These are phyloP conservation scores for Phtheirospermum japonicum DNA, from an alignment of 257 asterid genomes.

Conservation along the genomic window DNA sequence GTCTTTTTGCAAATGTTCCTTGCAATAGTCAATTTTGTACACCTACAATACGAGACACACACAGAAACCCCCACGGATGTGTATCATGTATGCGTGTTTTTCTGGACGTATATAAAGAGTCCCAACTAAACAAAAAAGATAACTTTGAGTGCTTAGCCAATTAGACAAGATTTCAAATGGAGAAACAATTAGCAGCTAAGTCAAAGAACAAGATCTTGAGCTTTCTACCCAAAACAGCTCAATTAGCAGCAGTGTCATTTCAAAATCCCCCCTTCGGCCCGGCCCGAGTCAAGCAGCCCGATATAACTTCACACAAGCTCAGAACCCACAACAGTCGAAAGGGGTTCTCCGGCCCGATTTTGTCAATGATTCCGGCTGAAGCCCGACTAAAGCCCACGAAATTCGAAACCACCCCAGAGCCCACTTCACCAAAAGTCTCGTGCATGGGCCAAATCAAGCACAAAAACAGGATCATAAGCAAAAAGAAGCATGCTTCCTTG, in stretches of 20 bases:
- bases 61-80: no score
- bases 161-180: slow-evolving; percentile 30
- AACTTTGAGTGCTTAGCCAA: not conserved
- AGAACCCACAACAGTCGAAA: slow-evolving; percentile 20
- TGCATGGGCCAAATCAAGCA: slow-evolving; percentile 64
- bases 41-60: no score
- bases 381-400: slow-evolving; percentile 36
- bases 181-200: slow-evolving; percentile 32
- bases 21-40: no score
- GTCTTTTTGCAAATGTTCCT: no score
- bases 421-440: slow-evolving; percentile 56
- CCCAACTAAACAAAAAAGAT: no score
- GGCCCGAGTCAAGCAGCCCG: slow-evolving; percentile 32
- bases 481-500: slow-evolving; percentile 11
- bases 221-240: slow-evolving; percentile 47
- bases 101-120: no score
- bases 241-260: slow-evolving; percentile 40
- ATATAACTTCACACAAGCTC: slow-evolving; percentile 12
- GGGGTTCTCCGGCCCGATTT: slow-evolving; percentile 38
- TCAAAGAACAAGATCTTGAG: slow-evolving; percentile 39
- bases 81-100: no score
- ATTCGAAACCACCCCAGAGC: slow-evolving; percentile 42
- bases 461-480: slow-evolving; percentile 29
- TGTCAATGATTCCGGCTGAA: slow-evolving; percentile 36
- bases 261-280: slow-evolving; percentile 47